phyloP scores from a whole-genome alignment of 2,329 filamentous ascomycete species.

The Fusarium begoniae region DNA sequence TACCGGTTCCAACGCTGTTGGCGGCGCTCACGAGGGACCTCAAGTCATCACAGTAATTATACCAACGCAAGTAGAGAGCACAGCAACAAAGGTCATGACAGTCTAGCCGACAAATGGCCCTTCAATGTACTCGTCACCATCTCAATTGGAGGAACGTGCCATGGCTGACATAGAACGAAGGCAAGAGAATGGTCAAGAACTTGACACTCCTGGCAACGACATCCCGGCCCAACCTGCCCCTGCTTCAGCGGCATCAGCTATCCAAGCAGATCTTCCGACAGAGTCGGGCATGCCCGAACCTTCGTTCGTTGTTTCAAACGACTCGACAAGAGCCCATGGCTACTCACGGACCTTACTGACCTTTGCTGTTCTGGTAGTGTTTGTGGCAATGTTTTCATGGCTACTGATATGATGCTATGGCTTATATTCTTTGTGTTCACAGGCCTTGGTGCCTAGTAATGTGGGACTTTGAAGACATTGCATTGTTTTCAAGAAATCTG shows the following conservation, averaged over 20 bases:
- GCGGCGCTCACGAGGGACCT: background rate
- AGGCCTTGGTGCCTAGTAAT: background rate
- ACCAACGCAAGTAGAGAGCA: slow-evolving; percentile 27
- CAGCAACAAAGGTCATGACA: slow-evolving; percentile 31
- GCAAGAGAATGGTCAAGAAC: background rate
- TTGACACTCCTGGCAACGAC: background rate
- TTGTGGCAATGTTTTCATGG: background rate
- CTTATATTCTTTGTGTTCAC: background rate
- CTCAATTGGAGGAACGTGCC: background rate
- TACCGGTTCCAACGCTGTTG: background rate
- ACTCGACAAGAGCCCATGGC: background rate
- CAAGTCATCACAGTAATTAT: slow-evolving; percentile 40
- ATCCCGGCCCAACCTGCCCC: background rate
- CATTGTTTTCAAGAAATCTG: slow-evolving; percentile 9
- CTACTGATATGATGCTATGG: background rate
- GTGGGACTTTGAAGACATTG: background rate
- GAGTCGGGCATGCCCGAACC: background rate
- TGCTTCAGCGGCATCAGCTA: background rate
- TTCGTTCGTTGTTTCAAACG: background rate
- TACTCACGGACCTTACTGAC: background rate
- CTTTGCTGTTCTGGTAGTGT: background rate
- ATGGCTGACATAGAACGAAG: background rate
- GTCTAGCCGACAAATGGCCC: slow-evolving; percentile 18
- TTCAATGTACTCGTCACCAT: slow-evolving; percentile 6
- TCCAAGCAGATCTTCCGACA: background rate